phyloP scores from a whole-genome alignment of 441 rosid species.

The Lepidium campestre region DNA sequence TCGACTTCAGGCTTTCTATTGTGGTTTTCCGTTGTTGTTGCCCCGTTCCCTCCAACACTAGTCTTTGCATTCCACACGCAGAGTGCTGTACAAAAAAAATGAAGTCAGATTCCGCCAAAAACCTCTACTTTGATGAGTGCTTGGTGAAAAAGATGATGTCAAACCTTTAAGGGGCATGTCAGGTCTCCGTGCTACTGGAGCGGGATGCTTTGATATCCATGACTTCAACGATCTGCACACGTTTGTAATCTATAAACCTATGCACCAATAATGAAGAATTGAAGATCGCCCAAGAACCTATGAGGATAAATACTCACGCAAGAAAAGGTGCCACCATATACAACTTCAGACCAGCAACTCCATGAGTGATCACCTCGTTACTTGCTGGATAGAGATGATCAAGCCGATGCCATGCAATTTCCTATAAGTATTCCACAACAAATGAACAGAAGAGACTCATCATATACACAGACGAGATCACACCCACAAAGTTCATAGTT shows the following conservation, averaged over 20 bases:
- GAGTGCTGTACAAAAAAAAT: conserved; percentile 34
- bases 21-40: conserved; percentile 1
- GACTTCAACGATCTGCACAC: conserved; percentile 59
- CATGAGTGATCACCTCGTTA: conserved; percentile 76
- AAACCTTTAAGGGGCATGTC: conserved; percentile 70
- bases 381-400: conserved; percentile 84
- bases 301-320: conserved; percentile 42
- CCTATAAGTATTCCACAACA: conserved; percentile 45
- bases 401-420: conserved; percentile 90
- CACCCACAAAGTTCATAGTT: not conserved
- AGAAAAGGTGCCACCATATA: conserved; percentile 97
- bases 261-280: not conserved
- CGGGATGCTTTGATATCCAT: conserved; percentile 66
- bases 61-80: conserved; percentile 31
- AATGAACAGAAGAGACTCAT: conserved; percentile 8
- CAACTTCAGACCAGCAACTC: conserved; percentile 80
- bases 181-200: conserved; percentile 51
- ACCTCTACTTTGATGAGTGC: not conserved
- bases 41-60: conserved; percentile 18
- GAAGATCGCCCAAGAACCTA: not conserved
- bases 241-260: conserved; percentile 10
- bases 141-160: conserved; percentile 1
- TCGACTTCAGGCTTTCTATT: conserved; percentile 39
- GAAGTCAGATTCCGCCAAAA: not conserved
- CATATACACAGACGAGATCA: conserved; percentile 6